phyloP scores from a whole-genome alignment of 495 filamentous ascomycete species.

The Stereocaulon alpinum region DNA sequence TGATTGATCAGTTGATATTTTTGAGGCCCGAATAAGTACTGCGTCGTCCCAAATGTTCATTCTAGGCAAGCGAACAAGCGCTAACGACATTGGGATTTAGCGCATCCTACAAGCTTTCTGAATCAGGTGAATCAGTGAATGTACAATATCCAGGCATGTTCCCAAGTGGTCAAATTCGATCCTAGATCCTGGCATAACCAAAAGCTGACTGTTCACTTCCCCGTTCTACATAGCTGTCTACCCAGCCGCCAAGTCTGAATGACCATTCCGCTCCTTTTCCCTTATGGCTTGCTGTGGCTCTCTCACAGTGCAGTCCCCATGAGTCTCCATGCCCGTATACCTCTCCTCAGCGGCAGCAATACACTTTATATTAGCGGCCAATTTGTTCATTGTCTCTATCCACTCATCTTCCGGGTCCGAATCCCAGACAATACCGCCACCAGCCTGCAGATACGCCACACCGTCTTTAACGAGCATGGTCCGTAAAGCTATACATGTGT shows the following conservation, averaged over 20 bases:
- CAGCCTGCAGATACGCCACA: conserved; percentile 85
- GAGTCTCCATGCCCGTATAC: conserved; percentile 46
- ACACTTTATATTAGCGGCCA: conserved; percentile 77
- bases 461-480: conserved; percentile 94
- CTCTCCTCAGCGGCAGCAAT: conserved; percentile 74
- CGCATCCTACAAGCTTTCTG: too few relatives aligned
- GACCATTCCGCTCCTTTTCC: neutral
- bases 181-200: too few relatives aligned
- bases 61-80: too few relatives aligned
- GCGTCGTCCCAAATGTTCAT: too few relatives aligned
- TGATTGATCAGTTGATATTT: too few relatives aligned
- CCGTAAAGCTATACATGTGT: conserved; percentile 94
- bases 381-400: conserved; percentile 95
- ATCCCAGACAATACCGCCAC: conserved; percentile 97
- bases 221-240: neutral
- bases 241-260: conserved; percentile 10
- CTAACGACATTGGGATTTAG: too few relatives aligned
- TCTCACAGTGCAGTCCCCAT: conserved; percentile 5
- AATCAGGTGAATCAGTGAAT: too few relatives aligned
- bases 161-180: too few relatives aligned
- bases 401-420: conserved; percentile 90
- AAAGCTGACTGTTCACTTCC: too few relatives aligned
- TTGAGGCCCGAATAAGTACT: too few relatives aligned
- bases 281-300: neutral
- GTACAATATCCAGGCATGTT: too few relatives aligned